Conservation (phyloP, 73 alveolate species). For the Breviolum minutum region DNA sequence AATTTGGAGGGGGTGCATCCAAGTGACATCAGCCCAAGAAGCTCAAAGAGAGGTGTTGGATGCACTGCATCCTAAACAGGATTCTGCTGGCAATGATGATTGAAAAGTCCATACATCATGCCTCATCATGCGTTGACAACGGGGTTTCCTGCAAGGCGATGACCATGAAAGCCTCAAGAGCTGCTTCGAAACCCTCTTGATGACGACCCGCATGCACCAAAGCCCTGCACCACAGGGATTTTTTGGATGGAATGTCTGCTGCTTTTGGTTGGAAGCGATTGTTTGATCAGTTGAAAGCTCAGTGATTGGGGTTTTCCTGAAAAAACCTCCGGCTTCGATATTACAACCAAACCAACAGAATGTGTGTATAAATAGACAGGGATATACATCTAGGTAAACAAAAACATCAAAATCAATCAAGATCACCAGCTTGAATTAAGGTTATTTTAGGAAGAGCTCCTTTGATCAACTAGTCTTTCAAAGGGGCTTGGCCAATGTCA, state of each 20-base stretch:
- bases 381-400: too few species aligned
- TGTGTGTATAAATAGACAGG: too few species aligned
- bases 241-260: neutral
- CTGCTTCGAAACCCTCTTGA: conserved; percentile 84
- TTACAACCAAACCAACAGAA: too few species aligned
- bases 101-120: neutral
- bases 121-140: neutral
- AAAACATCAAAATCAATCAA: neutral
- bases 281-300: too few species aligned
- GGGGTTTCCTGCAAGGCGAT: conserved; percentile 78
- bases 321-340: too few species aligned
- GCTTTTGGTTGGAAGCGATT: neutral
- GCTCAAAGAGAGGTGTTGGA: conserved; percentile 92
- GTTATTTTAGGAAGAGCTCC: too few species aligned
- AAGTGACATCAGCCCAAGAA: conserved; percentile 77
- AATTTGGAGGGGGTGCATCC: neutral
- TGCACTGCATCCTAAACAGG: conserved; percentile 76
- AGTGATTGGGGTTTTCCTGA: too few species aligned
- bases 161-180: conserved; percentile 69
- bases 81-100: neutral
- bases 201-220: conserved; percentile 93
- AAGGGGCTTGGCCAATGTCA: neutral
- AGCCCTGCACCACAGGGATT: conserved; percentile 8
- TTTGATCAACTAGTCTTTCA: too few species aligned
- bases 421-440: neutral